Percentiles rank a stretch among this genome's conserved stretches.
These are phyloP conservation scores for Taphrina wiesneri DNA, from an alignment of 1,139 yeast species.

Conservation along the genomic window DNA sequence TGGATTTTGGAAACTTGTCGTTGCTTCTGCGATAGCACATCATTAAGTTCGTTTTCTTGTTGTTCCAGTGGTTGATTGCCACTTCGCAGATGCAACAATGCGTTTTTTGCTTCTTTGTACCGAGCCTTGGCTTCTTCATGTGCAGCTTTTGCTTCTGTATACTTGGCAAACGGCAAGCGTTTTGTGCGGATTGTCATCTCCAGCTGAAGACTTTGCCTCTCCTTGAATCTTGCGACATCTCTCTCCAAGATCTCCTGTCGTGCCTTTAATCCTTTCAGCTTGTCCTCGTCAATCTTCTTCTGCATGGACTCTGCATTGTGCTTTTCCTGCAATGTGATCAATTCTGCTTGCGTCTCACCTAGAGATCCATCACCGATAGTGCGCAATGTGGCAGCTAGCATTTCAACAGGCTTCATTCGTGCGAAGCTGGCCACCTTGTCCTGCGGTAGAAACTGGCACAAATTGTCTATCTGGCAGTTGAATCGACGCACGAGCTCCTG, in stretches of 20 bases:
- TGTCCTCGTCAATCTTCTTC: slow-evolving; percentile 34
- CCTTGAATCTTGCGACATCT: slow-evolving; percentile 40
- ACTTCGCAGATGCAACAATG: slow-evolving; percentile 49
- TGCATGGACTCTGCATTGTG: slow-evolving; percentile 41
- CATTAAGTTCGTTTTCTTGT: slow-evolving; percentile 18
- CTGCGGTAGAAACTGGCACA: slow-evolving; percentile 94
- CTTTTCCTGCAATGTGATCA: slow-evolving; percentile 57
- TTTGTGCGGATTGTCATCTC: slow-evolving; percentile 35
- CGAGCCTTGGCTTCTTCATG: slow-evolving; percentile 44
- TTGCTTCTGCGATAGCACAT: slow-evolving; percentile 19
- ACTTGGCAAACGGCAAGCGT: slow-evolving; percentile 37
- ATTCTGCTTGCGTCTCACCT: slow-evolving; percentile 57
- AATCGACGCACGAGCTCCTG: slow-evolving; percentile 52
- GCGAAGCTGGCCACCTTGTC: slow-evolving; percentile 95
- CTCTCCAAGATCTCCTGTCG: slow-evolving; percentile 40
- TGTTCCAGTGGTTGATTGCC: slow-evolving; percentile 35
- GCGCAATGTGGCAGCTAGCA: slow-evolving; percentile 75
- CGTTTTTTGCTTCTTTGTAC: slow-evolving; percentile 51
- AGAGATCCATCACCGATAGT: slow-evolving; percentile 70
- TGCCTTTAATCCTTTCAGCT: slow-evolving; percentile 48
- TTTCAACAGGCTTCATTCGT: slow-evolving; percentile 69
- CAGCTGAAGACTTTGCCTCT: slow-evolving; percentile 38
- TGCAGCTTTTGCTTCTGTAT: slow-evolving; percentile 38
- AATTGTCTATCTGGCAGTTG: slow-evolving; percentile 82
- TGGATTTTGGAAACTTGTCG: slow-evolving; percentile 1